Percentiles rank a stretch among this genome's conserved stretches.
Evolutionary conservation across 768 basidiomycete species (phyloP).

Genomic region (Lentinula sp.): DNA sequence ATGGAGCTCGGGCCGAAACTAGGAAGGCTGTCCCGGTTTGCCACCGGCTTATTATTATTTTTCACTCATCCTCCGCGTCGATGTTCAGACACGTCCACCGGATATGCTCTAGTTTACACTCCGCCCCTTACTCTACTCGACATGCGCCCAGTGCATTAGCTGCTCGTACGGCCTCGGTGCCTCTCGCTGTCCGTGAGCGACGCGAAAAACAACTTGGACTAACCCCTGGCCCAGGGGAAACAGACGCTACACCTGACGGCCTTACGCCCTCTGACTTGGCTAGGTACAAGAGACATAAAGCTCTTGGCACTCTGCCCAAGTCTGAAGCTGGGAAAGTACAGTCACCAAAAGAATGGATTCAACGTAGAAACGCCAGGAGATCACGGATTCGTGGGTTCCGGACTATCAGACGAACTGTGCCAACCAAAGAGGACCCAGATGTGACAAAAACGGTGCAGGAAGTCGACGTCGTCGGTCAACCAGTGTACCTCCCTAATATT

Average conservation of each 20-base stretch:
- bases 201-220: constrained; percentile 45
- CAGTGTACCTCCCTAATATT: constrained; percentile 87
- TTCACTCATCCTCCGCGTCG: background rate
- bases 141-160: constrained; percentile 31
- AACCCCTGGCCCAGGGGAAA: constrained; percentile 21
- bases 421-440: background rate
- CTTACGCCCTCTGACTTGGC: constrained; percentile 62
- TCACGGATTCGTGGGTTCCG: constrained; percentile 64
- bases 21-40: background rate
- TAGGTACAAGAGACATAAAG: constrained; percentile 53
- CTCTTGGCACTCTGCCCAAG: constrained; percentile 41
- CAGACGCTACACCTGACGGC: constrained; percentile 48
- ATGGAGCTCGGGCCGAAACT: too few species aligned
- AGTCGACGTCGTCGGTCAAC: constrained; percentile 65
- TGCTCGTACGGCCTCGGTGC: constrained; percentile 66
- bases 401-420: constrained; percentile 22
- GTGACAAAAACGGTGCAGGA: constrained; percentile 28
- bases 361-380: constrained; percentile 48
- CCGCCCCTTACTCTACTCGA: constrained; percentile 33
- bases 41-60: background rate
- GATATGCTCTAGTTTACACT: background rate
- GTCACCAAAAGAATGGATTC: constrained; percentile 56
- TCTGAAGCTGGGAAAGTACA: constrained; percentile 9
- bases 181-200: constrained; percentile 67
- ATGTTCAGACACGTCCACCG: constrained; percentile 2